Evolutionary conservation across 1,139 yeast genomes (phyloP).

Genomic region (Yamadazyma songkhlaensis): DNA sequence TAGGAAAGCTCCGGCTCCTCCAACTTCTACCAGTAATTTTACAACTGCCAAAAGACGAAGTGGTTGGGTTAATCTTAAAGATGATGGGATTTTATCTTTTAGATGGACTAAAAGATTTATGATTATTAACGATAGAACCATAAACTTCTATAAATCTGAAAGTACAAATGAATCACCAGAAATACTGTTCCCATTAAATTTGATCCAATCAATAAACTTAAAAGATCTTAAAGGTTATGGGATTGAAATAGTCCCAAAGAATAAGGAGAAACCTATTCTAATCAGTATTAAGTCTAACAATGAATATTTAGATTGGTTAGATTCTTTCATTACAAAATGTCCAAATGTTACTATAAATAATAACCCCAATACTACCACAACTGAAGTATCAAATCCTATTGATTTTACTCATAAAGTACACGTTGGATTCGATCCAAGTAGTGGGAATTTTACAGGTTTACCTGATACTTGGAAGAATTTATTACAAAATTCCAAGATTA

Average conservation of each 20-base stretch:
- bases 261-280: slow-evolving; percentile 58
- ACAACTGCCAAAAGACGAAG: slow-evolving; percentile 32
- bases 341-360: slow-evolving; percentile 50
- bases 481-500: slow-evolving; percentile 72
- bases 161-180: slow-evolving; percentile 23
- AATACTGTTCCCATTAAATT: slow-evolving; percentile 39
- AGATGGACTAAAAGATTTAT: slow-evolving; percentile 90
- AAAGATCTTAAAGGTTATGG: slow-evolving; percentile 46
- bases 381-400: slow-evolving; percentile 71
- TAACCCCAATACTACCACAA: not conserved
- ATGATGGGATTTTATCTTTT: slow-evolving; percentile 80
- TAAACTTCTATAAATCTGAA: slow-evolving; percentile 66
- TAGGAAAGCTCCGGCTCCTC: slow-evolving; percentile 49
- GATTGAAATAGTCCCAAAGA: slow-evolving; percentile 71
- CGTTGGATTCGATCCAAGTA: slow-evolving; percentile 63
- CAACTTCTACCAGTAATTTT: slow-evolving; percentile 19
- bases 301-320: slow-evolving; percentile 89
- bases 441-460: slow-evolving; percentile 73
- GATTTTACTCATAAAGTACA: slow-evolving; percentile 71
- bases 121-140: slow-evolving; percentile 69
- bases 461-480: slow-evolving; percentile 79
- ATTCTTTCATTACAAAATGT: slow-evolving; percentile 82
- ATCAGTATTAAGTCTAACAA: slow-evolving; percentile 75
- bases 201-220: slow-evolving; percentile 37
- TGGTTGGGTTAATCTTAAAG: slow-evolving; percentile 93